phyloP scores from a whole-genome alignment of 805 yeast species.

The Brettanomyces naardenensis region DNA sequence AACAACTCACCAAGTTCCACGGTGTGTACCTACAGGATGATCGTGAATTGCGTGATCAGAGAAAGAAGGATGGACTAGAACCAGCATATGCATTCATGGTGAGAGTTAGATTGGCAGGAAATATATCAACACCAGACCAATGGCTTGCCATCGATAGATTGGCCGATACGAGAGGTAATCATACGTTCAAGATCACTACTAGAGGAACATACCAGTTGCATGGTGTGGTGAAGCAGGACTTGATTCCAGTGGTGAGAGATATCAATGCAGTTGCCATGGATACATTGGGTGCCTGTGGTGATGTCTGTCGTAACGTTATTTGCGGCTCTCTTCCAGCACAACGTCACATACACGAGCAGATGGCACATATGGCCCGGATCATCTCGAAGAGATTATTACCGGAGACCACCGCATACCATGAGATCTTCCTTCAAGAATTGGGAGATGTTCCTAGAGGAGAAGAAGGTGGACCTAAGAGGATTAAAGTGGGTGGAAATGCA shows the following conservation, averaged over 20 bases:
- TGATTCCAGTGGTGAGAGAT: conserved; percentile 87
- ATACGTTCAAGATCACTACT: conserved; percentile 89
- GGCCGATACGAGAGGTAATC: conserved; percentile 79
- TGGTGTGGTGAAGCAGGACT: conserved; percentile 83
- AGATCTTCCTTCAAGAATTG: conserved; percentile 66
- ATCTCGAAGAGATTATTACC: conserved; percentile 84
- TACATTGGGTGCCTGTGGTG: conserved; percentile 97
- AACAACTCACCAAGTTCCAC: conserved; percentile 93
- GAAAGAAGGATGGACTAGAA: conserved; percentile 87
- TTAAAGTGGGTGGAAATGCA: conserved; percentile 85
- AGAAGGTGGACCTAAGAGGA: conserved; percentile 73
- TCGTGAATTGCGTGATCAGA: conserved; percentile 88
- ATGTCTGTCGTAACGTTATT: conserved; percentile 94
- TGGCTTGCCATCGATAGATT: conserved; percentile 82
- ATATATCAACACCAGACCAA: conserved; percentile 78
- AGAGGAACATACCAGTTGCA: conserved; percentile 97
- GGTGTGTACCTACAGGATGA: conserved; percentile 99
- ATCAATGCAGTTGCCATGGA: conserved; percentile 88
- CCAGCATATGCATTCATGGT: conserved; percentile 98
- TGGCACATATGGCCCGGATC: conserved; percentile 50
- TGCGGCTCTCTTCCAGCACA: conserved; percentile 83
- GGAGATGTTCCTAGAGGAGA: conserved; percentile 23
- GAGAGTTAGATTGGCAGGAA: conserved; percentile 92
- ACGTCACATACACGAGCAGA: conserved; percentile 72
- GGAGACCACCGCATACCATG: conserved; percentile 90